Conservation (phyloP, 768 basidiomycete genomes). For the Boletus speciosus region DNA sequence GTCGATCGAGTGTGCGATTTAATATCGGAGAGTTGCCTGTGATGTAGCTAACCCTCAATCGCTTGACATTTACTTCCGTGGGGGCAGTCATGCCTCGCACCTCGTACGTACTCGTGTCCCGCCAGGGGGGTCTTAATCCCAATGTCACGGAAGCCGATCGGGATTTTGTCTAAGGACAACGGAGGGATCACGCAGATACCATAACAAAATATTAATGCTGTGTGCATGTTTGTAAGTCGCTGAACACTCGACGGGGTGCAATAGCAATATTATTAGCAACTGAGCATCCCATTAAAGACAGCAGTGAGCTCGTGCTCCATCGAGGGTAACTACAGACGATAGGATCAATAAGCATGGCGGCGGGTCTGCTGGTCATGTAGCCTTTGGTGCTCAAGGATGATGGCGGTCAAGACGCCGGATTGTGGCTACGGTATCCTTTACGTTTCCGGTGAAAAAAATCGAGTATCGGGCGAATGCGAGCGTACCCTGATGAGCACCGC, state of each 20-base stretch:
- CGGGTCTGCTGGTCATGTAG: neutral
- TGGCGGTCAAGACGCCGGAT: neutral
- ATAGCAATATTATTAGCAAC: conserved; percentile 13
- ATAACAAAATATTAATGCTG: conserved; percentile 2
- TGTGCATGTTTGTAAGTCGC: conserved; percentile 1
- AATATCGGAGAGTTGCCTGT: conserved; percentile 17
- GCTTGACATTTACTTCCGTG: conserved; percentile 10
- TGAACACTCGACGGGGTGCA: conserved; percentile 2
- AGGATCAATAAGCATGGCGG: neutral
- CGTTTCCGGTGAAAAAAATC: conserved; percentile 3
- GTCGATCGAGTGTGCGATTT: conserved; percentile 28
- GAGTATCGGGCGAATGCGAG: neutral
- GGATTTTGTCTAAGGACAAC: neutral
- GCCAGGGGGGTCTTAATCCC: conserved; percentile 2
- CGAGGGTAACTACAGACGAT: neutral
- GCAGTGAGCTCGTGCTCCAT: neutral
- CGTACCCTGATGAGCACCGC: conserved; percentile 17
- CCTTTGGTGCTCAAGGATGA: neutral
- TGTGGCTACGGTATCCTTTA: conserved; percentile 8
- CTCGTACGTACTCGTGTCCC: conserved; percentile 13
- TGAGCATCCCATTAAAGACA: conserved; percentile 6
- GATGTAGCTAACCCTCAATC: conserved; percentile 6
- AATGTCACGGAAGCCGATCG: conserved; percentile 3
- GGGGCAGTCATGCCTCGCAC: neutral
- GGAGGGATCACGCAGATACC: conserved; percentile 12